A percentile compares a stretch with the other conserved stretches of the same genome.
Evolutionary conservation across 164 flowering plant genomes (phyloP).

Genomic region (Annona cherimola): DNA sequence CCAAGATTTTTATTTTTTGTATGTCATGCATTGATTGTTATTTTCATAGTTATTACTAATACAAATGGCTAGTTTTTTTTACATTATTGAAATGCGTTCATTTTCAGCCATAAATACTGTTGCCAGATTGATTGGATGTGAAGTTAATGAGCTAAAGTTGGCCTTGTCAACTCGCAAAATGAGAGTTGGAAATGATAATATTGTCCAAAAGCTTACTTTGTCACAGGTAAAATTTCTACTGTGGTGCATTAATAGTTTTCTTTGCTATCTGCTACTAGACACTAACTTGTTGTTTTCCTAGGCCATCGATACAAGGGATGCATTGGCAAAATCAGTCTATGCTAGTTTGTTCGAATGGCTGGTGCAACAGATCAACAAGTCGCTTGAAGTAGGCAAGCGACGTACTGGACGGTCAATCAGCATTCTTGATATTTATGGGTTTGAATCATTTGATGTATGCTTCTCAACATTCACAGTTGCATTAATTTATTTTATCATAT

Average conservation of each 20-base stretch:
- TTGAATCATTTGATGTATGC: slow-evolving; percentile 91
- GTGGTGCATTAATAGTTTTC: background rate
- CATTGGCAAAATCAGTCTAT: slow-evolving; percentile 94
- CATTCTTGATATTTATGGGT: slow-evolving; percentile 98
- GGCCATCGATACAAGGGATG: slow-evolving; percentile 95
- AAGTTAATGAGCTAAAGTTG: slow-evolving; percentile 46
- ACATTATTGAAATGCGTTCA: background rate
- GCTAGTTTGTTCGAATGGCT: slow-evolving; percentile 97
- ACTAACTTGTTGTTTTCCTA: slow-evolving; percentile 15
- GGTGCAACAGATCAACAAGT: slow-evolving; percentile 90
- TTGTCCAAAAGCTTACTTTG: slow-evolving; percentile 80
- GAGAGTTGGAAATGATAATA: slow-evolving; percentile 84
- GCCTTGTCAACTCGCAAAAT: slow-evolving; percentile 89
- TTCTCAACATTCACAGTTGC: background rate
- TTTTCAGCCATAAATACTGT: slow-evolving; percentile 55
- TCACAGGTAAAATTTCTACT: slow-evolving; percentile 55
- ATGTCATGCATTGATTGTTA: background rate
- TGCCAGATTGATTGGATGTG: slow-evolving; percentile 76
- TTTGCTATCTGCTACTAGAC: background rate
- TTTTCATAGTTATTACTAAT: background rate
- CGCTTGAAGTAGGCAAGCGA: slow-evolving; percentile 88
- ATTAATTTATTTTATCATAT: background rate
- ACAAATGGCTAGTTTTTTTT: background rate
- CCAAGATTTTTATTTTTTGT: background rate
- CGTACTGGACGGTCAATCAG: slow-evolving; percentile 94